These are phyloP conservation scores for Botrytis hyacinthi DNA, from an alignment of 2,329 filamentous ascomycete species.

Conservation along the genomic window DNA sequence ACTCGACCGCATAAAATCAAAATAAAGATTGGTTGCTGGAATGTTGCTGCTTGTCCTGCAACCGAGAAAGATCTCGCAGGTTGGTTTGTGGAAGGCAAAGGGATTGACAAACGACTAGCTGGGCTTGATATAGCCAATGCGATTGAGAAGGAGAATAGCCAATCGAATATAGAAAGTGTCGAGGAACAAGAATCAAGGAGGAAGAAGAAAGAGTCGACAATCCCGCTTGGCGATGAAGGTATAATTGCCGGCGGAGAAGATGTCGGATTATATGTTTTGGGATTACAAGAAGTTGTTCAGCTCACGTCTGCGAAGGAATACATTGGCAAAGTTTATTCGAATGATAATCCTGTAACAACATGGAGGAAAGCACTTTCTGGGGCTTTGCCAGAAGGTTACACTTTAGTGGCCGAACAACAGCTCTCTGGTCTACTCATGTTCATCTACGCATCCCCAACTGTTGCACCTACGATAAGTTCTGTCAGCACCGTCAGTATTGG, in stretches of 20 bases:
- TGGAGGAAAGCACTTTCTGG: slow-evolving; percentile 78
- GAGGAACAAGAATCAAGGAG: slow-evolving; percentile 48
- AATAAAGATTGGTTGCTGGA: slow-evolving; percentile 94
- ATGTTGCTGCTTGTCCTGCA: slow-evolving; percentile 80
- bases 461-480: slow-evolving; percentile 72
- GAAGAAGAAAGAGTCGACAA: slow-evolving; percentile 40
- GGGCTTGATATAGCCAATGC: slow-evolving; percentile 49
- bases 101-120: slow-evolving; percentile 62
- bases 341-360: slow-evolving; percentile 66
- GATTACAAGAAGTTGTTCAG: slow-evolving; percentile 89
- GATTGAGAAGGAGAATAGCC: slow-evolving; percentile 36
- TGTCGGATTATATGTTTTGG: slow-evolving; percentile 87
- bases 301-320: slow-evolving; percentile 78
- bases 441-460: slow-evolving; percentile 77
- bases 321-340: slow-evolving; percentile 67
- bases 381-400: slow-evolving; percentile 74
- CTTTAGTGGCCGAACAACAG: slow-evolving; percentile 76
- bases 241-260: slow-evolving; percentile 58
- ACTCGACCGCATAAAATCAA: slow-evolving; percentile 70
- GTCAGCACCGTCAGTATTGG: slow-evolving; percentile 82
- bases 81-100: slow-evolving; percentile 83
- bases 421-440: slow-evolving; percentile 81
- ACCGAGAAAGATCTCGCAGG: slow-evolving; percentile 83
- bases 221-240: slow-evolving; percentile 46
- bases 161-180: slow-evolving; percentile 45